These are phyloP conservation scores for Metschnikowia lunata DNA, from an alignment of 805 yeast species.

Conservation along the genomic window DNA sequence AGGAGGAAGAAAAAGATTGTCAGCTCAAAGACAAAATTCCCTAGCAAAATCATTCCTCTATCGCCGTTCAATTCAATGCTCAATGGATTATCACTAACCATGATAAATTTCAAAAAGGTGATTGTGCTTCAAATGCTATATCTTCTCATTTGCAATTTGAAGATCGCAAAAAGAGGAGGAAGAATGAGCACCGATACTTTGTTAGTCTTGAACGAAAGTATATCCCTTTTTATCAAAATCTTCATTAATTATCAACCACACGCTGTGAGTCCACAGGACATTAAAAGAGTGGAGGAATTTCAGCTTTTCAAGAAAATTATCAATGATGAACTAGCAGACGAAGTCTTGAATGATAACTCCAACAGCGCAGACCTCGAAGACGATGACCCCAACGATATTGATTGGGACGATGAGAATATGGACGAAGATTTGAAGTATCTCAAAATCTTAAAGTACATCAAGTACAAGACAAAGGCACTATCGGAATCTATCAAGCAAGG, in stretches of 20 bases:
- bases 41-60: constrained; percentile 23
- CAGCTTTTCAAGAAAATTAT: constrained; percentile 34
- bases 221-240: constrained; percentile 32
- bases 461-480: constrained; percentile 28
- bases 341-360: constrained; percentile 29
- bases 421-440: constrained; percentile 44
- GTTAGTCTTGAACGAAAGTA: constrained; percentile 15
- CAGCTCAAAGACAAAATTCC: constrained; percentile 2
- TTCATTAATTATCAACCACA: constrained; percentile 37
- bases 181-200: constrained; percentile 15
- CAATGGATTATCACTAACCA: constrained; percentile 41
- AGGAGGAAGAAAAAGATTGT: constrained; percentile 26
- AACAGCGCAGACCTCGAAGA: constrained; percentile 27
- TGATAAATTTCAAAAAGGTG: constrained; percentile 40
- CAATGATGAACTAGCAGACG: constrained; percentile 37
- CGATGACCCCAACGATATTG: constrained; percentile 32
- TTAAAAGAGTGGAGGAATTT: constrained; percentile 28
- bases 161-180: constrained; percentile 28
- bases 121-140: constrained; percentile 41
- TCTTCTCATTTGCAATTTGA: constrained; percentile 37
- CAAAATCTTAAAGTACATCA: constrained; percentile 38
- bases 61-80: constrained; percentile 41
- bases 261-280: constrained; percentile 16
- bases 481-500: background rate
- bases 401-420: constrained; percentile 47